phyloP scores from a whole-genome alignment of 805 yeast species.

The Ogataea trehalophila region DNA sequence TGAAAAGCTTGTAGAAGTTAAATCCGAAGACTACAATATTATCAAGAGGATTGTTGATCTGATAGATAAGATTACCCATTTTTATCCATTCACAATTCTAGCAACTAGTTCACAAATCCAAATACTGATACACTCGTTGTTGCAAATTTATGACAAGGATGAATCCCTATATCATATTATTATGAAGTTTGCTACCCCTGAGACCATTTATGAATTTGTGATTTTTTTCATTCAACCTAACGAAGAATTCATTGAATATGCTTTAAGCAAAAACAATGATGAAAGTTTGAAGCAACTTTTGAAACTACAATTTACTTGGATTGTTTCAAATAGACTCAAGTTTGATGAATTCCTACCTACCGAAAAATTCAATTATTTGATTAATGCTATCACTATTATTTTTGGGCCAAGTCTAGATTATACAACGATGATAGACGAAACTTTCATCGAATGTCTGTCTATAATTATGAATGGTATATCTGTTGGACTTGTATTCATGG shows the following conservation, averaged over 20 bases:
- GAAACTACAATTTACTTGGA: neutral
- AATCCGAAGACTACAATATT: too few relatives aligned
- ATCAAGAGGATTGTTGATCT: too few relatives aligned
- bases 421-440: constrained; percentile 2
- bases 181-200: constrained; percentile 4
- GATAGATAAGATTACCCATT: too few relatives aligned
- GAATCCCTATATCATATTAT: neutral
- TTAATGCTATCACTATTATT: constrained; percentile 10
- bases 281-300: neutral
- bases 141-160: neutral
- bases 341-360: constrained; percentile 1
- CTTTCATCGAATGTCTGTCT: constrained; percentile 13
- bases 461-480: constrained; percentile 13
- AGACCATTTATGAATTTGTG: constrained; percentile 1
- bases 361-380: constrained; percentile 10
- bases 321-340: neutral
- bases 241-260: neutral
- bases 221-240: neutral
- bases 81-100: too few relatives aligned
- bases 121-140: neutral
- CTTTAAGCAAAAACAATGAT: neutral
- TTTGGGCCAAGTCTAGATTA: constrained; percentile 4
- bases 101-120: too few relatives aligned
- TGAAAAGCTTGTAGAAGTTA: too few relatives aligned
- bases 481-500: constrained; percentile 12